Conservation (phyloP, 106 monocot genomes). For the Platanthera zijinensis region DNA sequence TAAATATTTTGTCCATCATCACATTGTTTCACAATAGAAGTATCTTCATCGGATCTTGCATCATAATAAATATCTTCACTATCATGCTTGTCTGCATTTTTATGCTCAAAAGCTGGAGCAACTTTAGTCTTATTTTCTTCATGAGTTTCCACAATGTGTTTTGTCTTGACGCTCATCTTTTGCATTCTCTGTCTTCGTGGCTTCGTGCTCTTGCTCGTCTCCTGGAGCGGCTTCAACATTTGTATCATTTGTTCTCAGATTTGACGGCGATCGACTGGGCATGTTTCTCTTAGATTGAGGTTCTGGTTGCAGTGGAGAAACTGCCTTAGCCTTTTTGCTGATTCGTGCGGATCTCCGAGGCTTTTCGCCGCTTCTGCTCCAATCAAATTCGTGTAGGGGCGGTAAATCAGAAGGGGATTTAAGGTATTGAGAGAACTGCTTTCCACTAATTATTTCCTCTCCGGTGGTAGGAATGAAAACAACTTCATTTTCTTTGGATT, state of each 20-base stretch:
- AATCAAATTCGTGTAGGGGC: neutral
- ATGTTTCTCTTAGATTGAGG: neutral
- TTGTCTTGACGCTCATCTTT: neutral
- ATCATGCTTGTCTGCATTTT: neutral
- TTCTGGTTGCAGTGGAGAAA: neutral
- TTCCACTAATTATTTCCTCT: neutral
- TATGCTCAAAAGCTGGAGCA: neutral
- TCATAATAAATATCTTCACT: neutral
- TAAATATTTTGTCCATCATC: neutral
- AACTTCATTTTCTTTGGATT: neutral
- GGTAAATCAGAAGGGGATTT: neutral
- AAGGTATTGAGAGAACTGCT: neutral
- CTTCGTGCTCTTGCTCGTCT: neutral
- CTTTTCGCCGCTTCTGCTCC: neutral
- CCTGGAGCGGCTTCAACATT: neutral
- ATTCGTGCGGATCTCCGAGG: constrained; percentile 1
- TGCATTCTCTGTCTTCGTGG: no score
- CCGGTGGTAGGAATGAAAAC: neutral
- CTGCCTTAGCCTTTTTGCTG: neutral
- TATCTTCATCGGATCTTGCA: neutral
- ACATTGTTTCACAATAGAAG: neutral
- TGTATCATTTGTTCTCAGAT: neutral
- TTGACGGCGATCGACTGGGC: neutral
- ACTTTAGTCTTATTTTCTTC: neutral
- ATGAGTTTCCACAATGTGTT: neutral